Evolutionary conservation across 2,329 filamentous ascomycete species (phyloP), one percentile per base, ranked within the genome.

Genomic region (Domatiomyces catenatus): DNA sequence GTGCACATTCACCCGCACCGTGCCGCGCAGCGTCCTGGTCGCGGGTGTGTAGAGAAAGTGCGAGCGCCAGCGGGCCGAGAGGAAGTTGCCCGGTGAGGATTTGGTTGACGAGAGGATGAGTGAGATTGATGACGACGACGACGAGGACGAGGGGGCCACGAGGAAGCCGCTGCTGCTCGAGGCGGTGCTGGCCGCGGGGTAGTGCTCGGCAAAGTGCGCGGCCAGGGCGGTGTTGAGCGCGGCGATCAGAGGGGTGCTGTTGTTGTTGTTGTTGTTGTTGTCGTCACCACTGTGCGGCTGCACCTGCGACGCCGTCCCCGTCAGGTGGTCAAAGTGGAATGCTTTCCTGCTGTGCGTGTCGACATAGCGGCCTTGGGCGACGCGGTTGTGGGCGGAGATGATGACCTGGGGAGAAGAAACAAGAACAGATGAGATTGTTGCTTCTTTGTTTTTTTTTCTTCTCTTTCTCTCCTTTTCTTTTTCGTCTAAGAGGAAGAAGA

Each of bases 11-110:
- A 95, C 86, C 67, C 90, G 87, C 68, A 96, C 81, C 52, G 75
- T 80, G 60, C 92, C 92, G 39, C 81, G 80, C 44, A 96, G 71
- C 46, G 73, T 73, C 56, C 75, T 74, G 1, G 77, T 77, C n/a
- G 80, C 71, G 0, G 88, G 81, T 55, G 82, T 76, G 67, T 84
- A 84, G 61, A 84, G 76, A 72, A 96, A 96, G 49, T 84, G 75
- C 46, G 86, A 89, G 62, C 92, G 85, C 86, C 92, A 98, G 56
- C 92, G 87, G 55, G 92, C 92, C 70, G 95, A 96, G 88, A 92
- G 96, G 75, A 88, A 98, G 75, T 98, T 98, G 66, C 89, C 87
- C 6, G 93, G 92, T 62, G 86, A 94, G 73, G 96, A 96, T 69
- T 95, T 95, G 74, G 92, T 95, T 51, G 89, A 86, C 47, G 94